Conservation (phyloP, 2,329 filamentous ascomycete species). For the Xylariomycetidae sp. region DNA sequence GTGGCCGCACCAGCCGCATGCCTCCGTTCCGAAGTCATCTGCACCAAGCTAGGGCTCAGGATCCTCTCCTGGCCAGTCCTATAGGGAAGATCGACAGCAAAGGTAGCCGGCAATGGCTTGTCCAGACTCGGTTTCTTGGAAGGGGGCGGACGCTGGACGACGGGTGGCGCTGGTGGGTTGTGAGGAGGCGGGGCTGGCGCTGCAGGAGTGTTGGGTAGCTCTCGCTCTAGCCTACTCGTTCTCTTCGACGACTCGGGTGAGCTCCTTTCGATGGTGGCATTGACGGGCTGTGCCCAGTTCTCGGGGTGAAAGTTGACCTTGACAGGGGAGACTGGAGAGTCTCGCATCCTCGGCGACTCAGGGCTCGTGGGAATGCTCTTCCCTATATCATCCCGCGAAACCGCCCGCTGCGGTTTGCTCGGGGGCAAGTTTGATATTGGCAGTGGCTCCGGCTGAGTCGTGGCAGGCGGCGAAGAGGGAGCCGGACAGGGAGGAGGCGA, state of each 20-base stretch:
- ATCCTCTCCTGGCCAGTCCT: slow-evolving; percentile 16
- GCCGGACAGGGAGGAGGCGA: slow-evolving; percentile 22
- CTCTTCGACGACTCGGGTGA: slow-evolving; percentile 17
- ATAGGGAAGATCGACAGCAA: slow-evolving; percentile 15
- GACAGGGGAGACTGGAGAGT: slow-evolving; percentile 50
- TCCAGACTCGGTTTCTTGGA: slow-evolving; percentile 10
- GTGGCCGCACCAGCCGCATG: slow-evolving; percentile 8
- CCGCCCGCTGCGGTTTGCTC: slow-evolving; percentile 27
- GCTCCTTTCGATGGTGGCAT: slow-evolving; percentile 44
- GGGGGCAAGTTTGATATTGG: slow-evolving; percentile 25
- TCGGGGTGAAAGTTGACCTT: slow-evolving; percentile 48
- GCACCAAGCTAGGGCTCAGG: slow-evolving; percentile 9
- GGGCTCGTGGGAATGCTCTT: slow-evolving; percentile 21
- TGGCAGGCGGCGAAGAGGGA: slow-evolving; percentile 21
- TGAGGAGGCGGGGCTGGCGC: slow-evolving; percentile 34
- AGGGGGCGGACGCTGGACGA: slow-evolving; percentile 10
- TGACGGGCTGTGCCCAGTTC: slow-evolving; percentile 46
- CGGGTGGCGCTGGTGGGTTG: slow-evolving; percentile 13
- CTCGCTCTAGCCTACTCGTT: slow-evolving; percentile 18
- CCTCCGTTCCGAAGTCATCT: slow-evolving; percentile 9
- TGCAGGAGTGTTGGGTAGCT: slow-evolving; percentile 28
- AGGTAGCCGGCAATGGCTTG: slow-evolving; percentile 14
- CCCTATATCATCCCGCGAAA: slow-evolving; percentile 17
- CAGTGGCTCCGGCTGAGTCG: slow-evolving; percentile 23
- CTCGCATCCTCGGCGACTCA: slow-evolving; percentile 39